Conservation (phyloP, 2,329 filamentous ascomycete genomes). For the Ceratocystis huliohia region DNA sequence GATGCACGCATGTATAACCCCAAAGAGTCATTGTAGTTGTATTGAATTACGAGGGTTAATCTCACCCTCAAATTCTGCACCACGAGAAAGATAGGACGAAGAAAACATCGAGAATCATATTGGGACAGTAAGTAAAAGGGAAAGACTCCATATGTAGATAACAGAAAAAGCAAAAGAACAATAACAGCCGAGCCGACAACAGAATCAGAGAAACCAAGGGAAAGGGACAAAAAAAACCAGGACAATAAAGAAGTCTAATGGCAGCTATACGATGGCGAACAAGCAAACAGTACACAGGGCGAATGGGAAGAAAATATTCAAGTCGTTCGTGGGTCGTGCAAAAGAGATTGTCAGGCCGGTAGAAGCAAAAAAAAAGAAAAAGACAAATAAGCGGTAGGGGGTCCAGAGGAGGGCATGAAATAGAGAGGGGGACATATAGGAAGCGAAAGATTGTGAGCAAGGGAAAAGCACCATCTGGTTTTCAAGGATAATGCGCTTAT, state of each 20-base stretch:
- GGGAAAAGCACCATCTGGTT: not conserved
- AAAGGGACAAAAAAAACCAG: constrained; percentile 9
- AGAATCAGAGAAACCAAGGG: not conserved
- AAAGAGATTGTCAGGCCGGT: not conserved
- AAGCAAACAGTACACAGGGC: constrained; percentile 1
- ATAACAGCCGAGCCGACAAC: not conserved
- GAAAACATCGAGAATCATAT: constrained; percentile 3
- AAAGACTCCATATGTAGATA: constrained; percentile 8
- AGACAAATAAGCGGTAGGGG: not conserved
- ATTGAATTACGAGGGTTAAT: too few species aligned
- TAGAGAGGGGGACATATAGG: constrained; percentile 5
- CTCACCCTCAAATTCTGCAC: too few species aligned
- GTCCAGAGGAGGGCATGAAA: not conserved
- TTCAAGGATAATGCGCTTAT: not conserved
- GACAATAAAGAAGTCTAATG: constrained; percentile 8
- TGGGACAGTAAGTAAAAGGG: not conserved
- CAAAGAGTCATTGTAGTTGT: too few species aligned
- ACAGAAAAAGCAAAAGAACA: not conserved
- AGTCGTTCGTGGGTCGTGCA: constrained; percentile 14
- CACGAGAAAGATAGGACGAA: not conserved
- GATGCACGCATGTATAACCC: too few species aligned
- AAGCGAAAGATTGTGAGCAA: not conserved
- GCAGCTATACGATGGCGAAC: not conserved
- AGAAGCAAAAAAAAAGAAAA: not conserved
- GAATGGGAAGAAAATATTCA: not conserved